Base-by-base conservation (phyloP, 768 basidiomycete species). In the Trametes maxima region DNA sequence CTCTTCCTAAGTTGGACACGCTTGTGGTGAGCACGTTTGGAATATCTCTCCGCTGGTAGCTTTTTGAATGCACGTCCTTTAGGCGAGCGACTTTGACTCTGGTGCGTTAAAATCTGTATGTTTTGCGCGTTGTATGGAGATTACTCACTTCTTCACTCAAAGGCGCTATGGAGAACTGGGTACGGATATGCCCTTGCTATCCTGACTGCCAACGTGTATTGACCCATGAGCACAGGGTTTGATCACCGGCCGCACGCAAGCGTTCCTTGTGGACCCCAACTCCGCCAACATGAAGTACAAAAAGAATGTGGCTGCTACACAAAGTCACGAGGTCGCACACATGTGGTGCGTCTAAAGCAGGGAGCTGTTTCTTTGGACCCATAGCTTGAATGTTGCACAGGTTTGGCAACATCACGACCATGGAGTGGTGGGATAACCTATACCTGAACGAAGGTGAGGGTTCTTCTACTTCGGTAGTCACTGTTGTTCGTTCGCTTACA, bases 401-500 rank as follows among this genome's bases (percentile, higher is more conserved):
- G 92, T 96, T 95, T 67, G 95, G 94, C 36, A 89, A 97, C 72
- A 90, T 97, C 69, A 89, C 92, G 7, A 97, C 94, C 0, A 95
- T 96, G 94, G 85, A 85, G 68, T 94, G 92, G 92, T 94, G 92
- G 91, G 86, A 91, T 64, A 88, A 91, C 72, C 80, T 94, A 44
- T 91, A 91, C 73, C 74, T 92, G 60, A 92, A 91, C 65, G 90
- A 92, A 82, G 88, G 86, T 85, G 53, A 36, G 74, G 58, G 8
- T 14, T 1, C 2, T 5, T 33, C 16, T 0, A 19, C 24, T 5
- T 16, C n/a, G 1, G 3, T 21, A 0, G 19, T n/a, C 16, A 25
- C 21, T 17, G 7, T 11, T 11, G 5, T 14, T 35, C 13, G 3
- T 5, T 22, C 37, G 17, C 10, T 19, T 10, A 33, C 17, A 14